Evolutionary conservation across 345 rosid genomes (phyloP).

Genomic region (Stellera chamaejasme): DNA sequence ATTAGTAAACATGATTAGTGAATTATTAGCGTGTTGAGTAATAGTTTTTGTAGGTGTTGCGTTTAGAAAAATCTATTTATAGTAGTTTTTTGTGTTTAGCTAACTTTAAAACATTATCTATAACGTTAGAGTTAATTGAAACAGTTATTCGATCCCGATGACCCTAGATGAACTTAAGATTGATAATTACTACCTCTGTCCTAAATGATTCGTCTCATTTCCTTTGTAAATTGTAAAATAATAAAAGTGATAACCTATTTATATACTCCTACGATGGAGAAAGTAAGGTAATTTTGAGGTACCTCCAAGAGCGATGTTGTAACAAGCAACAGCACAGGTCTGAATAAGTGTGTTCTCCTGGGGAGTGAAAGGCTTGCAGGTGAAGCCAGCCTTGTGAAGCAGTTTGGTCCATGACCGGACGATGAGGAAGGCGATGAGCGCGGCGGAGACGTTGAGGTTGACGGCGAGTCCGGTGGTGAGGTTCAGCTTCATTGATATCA

Average conservation of each 20-base stretch:
- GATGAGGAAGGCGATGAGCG: constrained; percentile 69
- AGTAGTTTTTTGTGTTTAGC: too few relatives aligned
- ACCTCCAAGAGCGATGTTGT: constrained; percentile 92
- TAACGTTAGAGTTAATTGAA: too few relatives aligned
- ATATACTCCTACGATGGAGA: too few relatives aligned
- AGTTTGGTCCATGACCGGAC: constrained; percentile 77
- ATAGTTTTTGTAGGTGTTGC: too few relatives aligned
- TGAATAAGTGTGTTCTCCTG: constrained; percentile 97
- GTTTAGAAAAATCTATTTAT: too few relatives aligned
- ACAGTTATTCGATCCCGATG: too few relatives aligned
- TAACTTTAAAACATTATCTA: too few relatives aligned
- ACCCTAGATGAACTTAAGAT: background rate
- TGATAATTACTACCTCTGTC: constrained; percentile 8
- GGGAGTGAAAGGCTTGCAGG: constrained; percentile 63
- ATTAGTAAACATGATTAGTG: too few relatives aligned
- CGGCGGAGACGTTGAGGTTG: constrained; percentile 81
- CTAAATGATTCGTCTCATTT: background rate
- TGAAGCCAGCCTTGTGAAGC: constrained; percentile 57
- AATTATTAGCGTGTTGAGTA: too few relatives aligned
- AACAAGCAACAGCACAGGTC: constrained; percentile 93
- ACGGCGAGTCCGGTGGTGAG: constrained; percentile 77
- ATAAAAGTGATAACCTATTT: too few relatives aligned
- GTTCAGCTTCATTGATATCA: constrained; percentile 83
- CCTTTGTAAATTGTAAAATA: background rate
- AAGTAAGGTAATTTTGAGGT: background rate